Evolutionary conservation across 805 yeast species (phyloP).

Genomic region (Starmera amethionina): DNA sequence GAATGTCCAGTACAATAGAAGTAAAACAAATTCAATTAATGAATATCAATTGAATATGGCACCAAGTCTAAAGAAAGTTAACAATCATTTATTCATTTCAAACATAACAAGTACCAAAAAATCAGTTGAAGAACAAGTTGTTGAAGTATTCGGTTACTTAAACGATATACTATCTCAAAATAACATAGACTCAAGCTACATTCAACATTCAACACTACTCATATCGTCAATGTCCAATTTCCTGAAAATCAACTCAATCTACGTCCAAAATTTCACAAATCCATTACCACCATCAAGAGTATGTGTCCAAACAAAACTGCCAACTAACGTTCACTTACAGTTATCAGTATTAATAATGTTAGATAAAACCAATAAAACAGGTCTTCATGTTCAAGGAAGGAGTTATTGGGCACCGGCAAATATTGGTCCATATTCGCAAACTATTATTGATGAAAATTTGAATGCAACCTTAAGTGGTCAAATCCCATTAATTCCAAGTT

Average conservation of each 20-base stretch:
- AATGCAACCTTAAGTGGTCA: constrained; percentile 76
- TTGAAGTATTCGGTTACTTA: constrained; percentile 39
- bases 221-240: constrained; percentile 60
- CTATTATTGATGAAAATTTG: constrained; percentile 41
- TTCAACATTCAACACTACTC: constrained; percentile 52
- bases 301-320: constrained; percentile 58
- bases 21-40: not conserved
- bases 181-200: constrained; percentile 29
- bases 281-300: constrained; percentile 84
- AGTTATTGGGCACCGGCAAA: constrained; percentile 99
- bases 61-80: constrained; percentile 12
- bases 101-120: constrained; percentile 24
- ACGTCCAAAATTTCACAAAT: constrained; percentile 41
- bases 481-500: constrained; percentile 70
- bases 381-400: constrained; percentile 84
- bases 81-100: constrained; percentile 30
- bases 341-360: constrained; percentile 49
- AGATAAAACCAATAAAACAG: constrained; percentile 34
- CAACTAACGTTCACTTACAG: constrained; percentile 31
- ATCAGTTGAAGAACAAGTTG: constrained; percentile 33
- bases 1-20: not conserved
- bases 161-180: constrained; percentile 21
- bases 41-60: not conserved
- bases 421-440: constrained; percentile 95
- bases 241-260: constrained; percentile 47